Evolutionary conservation across 176 grass and related monocot species (phyloP).

Genomic region (Phragmites australis): DNA sequence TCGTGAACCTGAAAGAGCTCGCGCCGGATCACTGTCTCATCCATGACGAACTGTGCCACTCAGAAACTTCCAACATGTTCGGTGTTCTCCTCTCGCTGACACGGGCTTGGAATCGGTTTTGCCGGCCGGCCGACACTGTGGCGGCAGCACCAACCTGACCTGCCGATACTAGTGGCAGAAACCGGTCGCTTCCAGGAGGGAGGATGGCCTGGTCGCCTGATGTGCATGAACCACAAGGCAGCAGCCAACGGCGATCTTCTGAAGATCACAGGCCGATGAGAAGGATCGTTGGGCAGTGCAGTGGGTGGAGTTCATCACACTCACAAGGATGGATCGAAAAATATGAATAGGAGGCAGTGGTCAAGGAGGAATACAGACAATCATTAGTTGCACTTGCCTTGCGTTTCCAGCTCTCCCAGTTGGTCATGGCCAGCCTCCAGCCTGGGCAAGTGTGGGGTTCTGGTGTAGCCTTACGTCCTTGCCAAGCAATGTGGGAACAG

Average conservation of each 20-base stretch:
- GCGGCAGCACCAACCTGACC: constrained; percentile 25
- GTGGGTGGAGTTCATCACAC: constrained; percentile 51
- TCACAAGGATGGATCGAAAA: not conserved
- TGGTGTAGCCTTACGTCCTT: not conserved
- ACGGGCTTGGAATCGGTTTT: not conserved
- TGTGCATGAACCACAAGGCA: constrained; percentile 30
- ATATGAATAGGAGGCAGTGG: not conserved
- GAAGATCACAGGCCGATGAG: not conserved
- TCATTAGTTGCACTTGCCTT: constrained; percentile 47
- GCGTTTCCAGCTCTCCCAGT: constrained; percentile 42
- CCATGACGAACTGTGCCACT: not conserved
- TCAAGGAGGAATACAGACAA: constrained; percentile 36
- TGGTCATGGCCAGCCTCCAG: constrained; percentile 36
- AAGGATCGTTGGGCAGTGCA: constrained; percentile 37
- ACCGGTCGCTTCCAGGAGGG: constrained; percentile 40
- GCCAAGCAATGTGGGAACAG: constrained; percentile 16
- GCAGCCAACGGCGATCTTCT: not conserved
- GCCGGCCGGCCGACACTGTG: constrained; percentile 9
- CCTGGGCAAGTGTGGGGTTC: constrained; percentile 7
- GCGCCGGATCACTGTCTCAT: not conserved
- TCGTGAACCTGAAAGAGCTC: constrained; percentile 13
- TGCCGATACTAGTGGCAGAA: constrained; percentile 10
- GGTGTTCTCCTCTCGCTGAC: not conserved
- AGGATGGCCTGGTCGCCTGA: constrained; percentile 7
- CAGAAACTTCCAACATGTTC: constrained; percentile 8